Evolutionary conservation across 169 alveolate genomes (phyloP).

Genomic region (Babesia gibsoni): DNA sequence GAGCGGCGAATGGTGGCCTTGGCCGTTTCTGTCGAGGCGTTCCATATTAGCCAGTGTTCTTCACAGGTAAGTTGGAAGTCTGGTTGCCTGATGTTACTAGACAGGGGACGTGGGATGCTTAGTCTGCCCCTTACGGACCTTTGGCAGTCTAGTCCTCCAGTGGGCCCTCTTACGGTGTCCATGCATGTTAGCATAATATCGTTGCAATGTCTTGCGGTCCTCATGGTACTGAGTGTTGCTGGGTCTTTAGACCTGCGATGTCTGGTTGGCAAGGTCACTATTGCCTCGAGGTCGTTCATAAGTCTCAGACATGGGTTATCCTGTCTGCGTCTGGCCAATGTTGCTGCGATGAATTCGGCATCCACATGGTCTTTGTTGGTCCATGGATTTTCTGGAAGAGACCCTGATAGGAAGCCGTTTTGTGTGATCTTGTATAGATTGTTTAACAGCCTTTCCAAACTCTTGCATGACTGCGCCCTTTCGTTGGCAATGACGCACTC

Average conservation of each 20-base stretch:
- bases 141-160: neutral
- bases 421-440: slow-evolving; percentile 1
- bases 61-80: neutral
- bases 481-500: neutral
- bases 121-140: neutral
- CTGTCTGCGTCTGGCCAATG: slow-evolving; percentile 8
- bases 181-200: neutral
- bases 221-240: neutral
- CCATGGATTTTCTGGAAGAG: slow-evolving; percentile 21
- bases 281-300: slow-evolving; percentile 14
- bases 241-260: slow-evolving; percentile 2
- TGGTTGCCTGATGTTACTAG: neutral
- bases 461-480: neutral
- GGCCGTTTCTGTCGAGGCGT: slow-evolving; percentile 58
- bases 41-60: slow-evolving; percentile 9
- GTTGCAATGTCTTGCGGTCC: neutral
- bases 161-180: neutral
- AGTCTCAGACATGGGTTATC: slow-evolving; percentile 9
- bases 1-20: slow-evolving; percentile 7
- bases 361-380: slow-evolving; percentile 11
- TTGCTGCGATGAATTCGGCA: slow-evolving; percentile 35
- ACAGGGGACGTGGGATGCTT: neutral
- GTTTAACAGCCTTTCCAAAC: neutral
- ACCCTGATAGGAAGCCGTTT: slow-evolving; percentile 21
- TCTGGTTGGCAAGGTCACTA: slow-evolving; percentile 10